Base-by-base conservation (phyloP, 108 stramenopile genomes). In the Nitzschia sp. region DNA sequence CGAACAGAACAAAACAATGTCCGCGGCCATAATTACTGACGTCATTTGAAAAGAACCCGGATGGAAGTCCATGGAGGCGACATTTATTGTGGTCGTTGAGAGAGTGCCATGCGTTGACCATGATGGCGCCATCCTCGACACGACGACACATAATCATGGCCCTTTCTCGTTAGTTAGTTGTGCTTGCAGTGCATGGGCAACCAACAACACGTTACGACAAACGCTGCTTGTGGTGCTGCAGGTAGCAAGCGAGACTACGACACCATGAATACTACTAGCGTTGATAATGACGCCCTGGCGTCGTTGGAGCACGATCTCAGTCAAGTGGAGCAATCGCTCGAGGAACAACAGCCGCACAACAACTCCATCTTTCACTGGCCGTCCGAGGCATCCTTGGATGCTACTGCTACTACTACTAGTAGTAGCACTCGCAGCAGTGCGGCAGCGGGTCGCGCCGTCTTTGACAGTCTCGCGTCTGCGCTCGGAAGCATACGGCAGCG, bases 381-480 rank as follows among this genome's bases (percentile, higher is more conserved):
- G 2, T 0, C 23, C 47, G 51, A 51, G 2, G 18, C 24, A 9
- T 1, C 19, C 48, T 3, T 29, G n/a, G 46, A 23, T 9, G 0
- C 11, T 9, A 34, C 11, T 23, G 17, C 32, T 23, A 21, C 4
- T 34, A 35, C 5, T 1, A 5, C 1, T 5, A 33, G 33, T 3
- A 18, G 1, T 4, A 34, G 0, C 0, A n/a, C 21, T 13, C 21
- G 59, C 1, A 30, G 38, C 46, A 15, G 18, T 5, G 3, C 25
- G 46, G 27, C 36, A 13, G 35, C 17, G 19, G 73, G 74, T 11
- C 56, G 88, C 28, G 88, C 88, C 3, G 65, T 75, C 2, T 89
- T 86, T 54, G 82, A 89, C 49, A 85, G 84, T 27, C 74, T 89
- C 24, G 64, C 71, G 11, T 74, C 72, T 61, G 79, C 79, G 9